Evolutionary conservation across 345 rosid species (phyloP), one percentile per base, ranked within the genome.

Genomic region (Camelina hispida): DNA sequence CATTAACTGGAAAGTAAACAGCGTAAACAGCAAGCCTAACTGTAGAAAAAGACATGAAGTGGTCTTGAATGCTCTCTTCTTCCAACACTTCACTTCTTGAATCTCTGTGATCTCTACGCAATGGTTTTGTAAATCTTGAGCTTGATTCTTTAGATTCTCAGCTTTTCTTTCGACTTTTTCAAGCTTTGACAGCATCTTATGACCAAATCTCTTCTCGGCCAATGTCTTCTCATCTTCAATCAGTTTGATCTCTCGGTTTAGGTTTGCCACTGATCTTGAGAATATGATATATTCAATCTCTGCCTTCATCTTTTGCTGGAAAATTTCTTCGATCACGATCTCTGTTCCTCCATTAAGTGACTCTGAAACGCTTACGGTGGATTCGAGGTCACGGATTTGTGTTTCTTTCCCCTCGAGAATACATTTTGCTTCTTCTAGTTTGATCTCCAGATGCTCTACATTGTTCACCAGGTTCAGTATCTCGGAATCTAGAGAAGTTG

Each of bases 281-380:
- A 88, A 78, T 59, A 83, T 77, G 35, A 92, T 72, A 84, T 81
- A 83, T 78, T 86, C 91, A 6, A 95, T 73, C 85, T 95, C 98
- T 48, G 90, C 90, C 79, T 89, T 90, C 3, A 92, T 83, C 88
- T 86, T 92, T 76, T 85, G 88, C 84, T 59, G 81, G 79, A 89
- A 90, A 23, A 88, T 81, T 43, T 79, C 81, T 76, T 90, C 97
- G 9, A 88, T 66, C 62, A 82, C 84, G 0, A 57, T 60, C 81
- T 85, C 92, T 58, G 79, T 73, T 80, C 83, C 90, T 77, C 68
- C 44, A 56, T 54, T 71, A 63, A 37, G 76, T 34, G 62, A 43
- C 68, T 73, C 84, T 53, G 68, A 34, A 56, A 72, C 67, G 40
- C 38, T 78, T 76, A 78, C 43, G 34, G 74, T 67, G 37, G 83